Evolutionary conservation across 495 filamentous ascomycete species (phyloP), one percentile per base, ranked within the genome.

Genomic region (Achaetomiella virescens): DNA sequence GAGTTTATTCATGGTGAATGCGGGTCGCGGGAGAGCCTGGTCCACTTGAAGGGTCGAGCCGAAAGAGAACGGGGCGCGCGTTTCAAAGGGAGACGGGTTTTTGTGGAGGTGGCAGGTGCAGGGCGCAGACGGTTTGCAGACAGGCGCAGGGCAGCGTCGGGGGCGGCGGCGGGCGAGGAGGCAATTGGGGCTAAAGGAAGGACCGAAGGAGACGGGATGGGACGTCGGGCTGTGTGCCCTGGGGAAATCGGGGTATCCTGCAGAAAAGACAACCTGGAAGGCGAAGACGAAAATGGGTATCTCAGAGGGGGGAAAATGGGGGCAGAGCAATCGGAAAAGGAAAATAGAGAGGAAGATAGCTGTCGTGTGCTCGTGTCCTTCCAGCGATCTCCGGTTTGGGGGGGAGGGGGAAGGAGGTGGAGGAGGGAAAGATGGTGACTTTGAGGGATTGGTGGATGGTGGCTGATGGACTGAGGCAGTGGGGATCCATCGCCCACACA

Each of bases 1-100:
- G 67, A 96, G 85, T 76, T 92, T 95, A 79, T 95, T 91, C 91
- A 96, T 95, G 67, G 55, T 82, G 67, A 3, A n/a, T 38, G 33
- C 35, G 41, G 45, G 24, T 51, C 44, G n/a, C 24, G 18, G 20
- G 40, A 54, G 25, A 14, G 44, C 48, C 50, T 9, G n/a, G n/a
- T n/a, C n/a, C n/a, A n/a, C n/a, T n/a, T n/a, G n/a, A 31, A 31
- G 9, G 5, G 27, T 31, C 27, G 27, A 31, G 27, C 4, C 9
- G 27, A 9, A 31, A 9, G 9, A 9, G 5, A 31, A 31, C 5
- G 27, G 27, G 27, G 4, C 27, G 27, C 9, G 27, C 5, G 27
- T 31, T 31, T 9, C 5, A 31, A 31, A 9, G 9, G 27, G 27
- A 31, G 9, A 31, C 4, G 5, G 27, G 27, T 4, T 4, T 31